Percentiles rank a stretch among this genome's conserved stretches.
Conservation (phyloP, 805 yeast species). For the Nakazawaea ishiwadae region DNA sequence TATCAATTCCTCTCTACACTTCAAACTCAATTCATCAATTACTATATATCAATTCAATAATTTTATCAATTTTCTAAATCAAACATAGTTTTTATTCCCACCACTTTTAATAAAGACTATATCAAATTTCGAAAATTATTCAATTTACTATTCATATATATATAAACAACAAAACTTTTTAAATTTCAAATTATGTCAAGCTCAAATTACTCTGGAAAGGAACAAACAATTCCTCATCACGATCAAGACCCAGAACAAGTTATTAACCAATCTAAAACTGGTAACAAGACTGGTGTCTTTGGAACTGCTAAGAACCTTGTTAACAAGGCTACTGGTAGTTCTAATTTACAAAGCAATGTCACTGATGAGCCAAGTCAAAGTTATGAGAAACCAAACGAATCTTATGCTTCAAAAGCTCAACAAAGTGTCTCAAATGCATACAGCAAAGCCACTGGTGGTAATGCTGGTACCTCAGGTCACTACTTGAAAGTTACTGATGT, state of each 20-base stretch:
- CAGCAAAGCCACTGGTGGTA: constrained; percentile 1
- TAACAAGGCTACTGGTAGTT: constrained; percentile 43
- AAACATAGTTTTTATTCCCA: neutral
- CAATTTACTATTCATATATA: no score
- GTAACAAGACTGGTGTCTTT: neutral
- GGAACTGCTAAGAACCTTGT: constrained; percentile 2
- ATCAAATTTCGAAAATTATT: neutral
- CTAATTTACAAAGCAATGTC: constrained; percentile 55
- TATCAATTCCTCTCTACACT: neutral
- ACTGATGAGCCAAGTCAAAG: constrained; percentile 52
- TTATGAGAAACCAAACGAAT: constrained; percentile 24
- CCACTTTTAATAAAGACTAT: neutral
- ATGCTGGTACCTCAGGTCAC: constrained; percentile 5
- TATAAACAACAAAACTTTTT: no score
- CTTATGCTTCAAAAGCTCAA: neutral
- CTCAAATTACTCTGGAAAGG: neutral
- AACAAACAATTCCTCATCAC: neutral
- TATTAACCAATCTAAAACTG: neutral
- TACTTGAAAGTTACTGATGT: constrained; percentile 9
- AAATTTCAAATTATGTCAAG: neutral
- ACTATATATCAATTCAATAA: neutral
- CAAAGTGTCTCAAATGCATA: constrained; percentile 3
- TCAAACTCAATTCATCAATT: no score
- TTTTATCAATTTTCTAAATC: neutral
- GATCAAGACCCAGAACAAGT: neutral